phyloP scores from a whole-genome alignment of 305 asterid genomes.

The Nicotiana rustica region DNA sequence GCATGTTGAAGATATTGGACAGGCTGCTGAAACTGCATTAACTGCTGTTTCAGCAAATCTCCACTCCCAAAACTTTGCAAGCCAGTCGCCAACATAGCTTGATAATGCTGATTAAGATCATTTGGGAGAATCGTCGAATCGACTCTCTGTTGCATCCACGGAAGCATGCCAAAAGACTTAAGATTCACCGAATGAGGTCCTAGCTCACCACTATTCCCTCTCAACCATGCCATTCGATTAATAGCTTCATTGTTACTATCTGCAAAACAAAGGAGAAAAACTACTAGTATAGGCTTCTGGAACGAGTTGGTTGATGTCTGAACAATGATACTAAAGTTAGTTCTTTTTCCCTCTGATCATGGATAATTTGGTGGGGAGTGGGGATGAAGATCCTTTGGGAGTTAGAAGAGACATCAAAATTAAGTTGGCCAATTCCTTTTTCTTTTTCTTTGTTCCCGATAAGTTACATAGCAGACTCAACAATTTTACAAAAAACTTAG shows the following conservation, averaged over 20 bases:
- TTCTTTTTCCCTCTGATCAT: no score
- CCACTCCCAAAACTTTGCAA: slow-evolving; percentile 70
- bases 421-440: slow-evolving; percentile 9
- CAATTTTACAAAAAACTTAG: neutral
- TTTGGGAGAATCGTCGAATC: slow-evolving; percentile 67
- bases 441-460: neutral
- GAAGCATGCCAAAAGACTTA: slow-evolving; percentile 75
- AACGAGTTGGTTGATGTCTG: no score
- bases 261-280: slow-evolving; percentile 41
- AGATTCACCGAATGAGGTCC: slow-evolving; percentile 74
- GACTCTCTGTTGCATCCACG: slow-evolving; percentile 86
- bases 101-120: slow-evolving; percentile 85
- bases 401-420: slow-evolving; percentile 5
- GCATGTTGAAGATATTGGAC: slow-evolving; percentile 67
- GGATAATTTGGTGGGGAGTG: neutral
- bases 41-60: slow-evolving; percentile 71
- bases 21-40: slow-evolving; percentile 78
- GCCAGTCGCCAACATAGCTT: slow-evolving; percentile 77
- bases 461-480: neutral
- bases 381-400: neutral
- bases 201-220: slow-evolving; percentile 78
- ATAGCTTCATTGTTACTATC: slow-evolving; percentile 71
- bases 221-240: slow-evolving; percentile 84
- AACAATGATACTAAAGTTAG: no score
- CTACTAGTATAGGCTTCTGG: slow-evolving; percentile 1